Conservation (phyloP, 2,329 filamentous ascomycete species). For the Canariomyces notabilis region DNA sequence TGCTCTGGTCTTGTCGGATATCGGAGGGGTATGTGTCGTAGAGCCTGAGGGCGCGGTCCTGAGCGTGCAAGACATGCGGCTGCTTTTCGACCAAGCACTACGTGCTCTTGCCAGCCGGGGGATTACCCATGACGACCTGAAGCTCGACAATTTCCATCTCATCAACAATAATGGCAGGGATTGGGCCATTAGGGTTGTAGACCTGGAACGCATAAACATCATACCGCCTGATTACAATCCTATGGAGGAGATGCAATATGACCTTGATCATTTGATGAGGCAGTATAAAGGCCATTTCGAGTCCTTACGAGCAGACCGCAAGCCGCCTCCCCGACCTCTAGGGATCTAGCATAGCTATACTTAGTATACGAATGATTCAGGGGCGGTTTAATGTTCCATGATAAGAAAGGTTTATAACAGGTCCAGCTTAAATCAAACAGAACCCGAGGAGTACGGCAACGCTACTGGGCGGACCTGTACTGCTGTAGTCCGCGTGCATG, state of each 20-base stretch:
- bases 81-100: conserved; percentile 4
- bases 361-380: no score
- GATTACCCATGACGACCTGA: conserved; percentile 5
- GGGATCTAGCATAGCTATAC: no score
- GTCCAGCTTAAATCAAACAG: no score
- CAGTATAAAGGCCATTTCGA: conserved; percentile 3
- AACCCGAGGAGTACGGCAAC: no score
- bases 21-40: conserved; percentile 6
- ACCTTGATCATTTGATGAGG: conserved; percentile 1
- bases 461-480: no score
- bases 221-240: neutral
- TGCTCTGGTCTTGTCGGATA: conserved; percentile 25
- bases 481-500: no score
- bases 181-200: neutral
- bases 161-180: neutral
- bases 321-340: no score
- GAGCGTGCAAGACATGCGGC: conserved; percentile 2
- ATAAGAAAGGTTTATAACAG: no score
- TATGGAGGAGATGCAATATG: neutral
- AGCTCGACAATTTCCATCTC: conserved; percentile 8
- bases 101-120: conserved; percentile 4
- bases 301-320: conserved; percentile 3
- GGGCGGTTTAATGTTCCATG: no score
- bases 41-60: conserved; percentile 5
- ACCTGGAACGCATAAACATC: conserved; percentile 3